Conservation (phyloP, 768 basidiomycete genomes). For the Mycena leptocephala region DNA sequence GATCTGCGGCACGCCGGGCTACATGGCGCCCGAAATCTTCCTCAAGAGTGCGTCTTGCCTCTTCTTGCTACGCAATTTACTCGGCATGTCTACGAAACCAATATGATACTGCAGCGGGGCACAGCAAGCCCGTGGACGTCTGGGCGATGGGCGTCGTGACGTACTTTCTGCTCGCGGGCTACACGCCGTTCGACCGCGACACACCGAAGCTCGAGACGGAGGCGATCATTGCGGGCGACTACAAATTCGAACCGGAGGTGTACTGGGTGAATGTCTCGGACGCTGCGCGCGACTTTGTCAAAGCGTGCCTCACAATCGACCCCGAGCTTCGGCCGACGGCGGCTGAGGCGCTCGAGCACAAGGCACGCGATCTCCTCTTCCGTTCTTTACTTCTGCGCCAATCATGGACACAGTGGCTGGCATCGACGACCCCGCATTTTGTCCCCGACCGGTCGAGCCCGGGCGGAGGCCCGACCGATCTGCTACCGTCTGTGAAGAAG, state of each 20-base stretch:
- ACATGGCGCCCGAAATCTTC: too few species aligned
- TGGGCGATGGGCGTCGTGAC: constrained; percentile 99
- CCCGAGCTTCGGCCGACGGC: constrained; percentile 77
- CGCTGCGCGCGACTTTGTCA: constrained; percentile 77
- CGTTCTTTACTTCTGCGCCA: too few species aligned
- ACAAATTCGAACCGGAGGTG: constrained; percentile 82
- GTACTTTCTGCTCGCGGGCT: constrained; percentile 92
- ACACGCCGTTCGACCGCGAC: constrained; percentile 98
- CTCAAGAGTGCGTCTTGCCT: constrained; percentile 36
- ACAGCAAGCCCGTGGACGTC: constrained; percentile 94
- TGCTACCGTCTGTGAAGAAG: constrained; percentile 92
- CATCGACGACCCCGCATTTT: constrained; percentile 78
- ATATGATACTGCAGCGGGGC: constrained; percentile 81
- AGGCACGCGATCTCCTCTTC: constrained; percentile 40
- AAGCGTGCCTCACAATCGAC: constrained; percentile 79
- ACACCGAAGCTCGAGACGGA: constrained; percentile 92
- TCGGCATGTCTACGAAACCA: too few species aligned
- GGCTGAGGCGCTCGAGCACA: constrained; percentile 69
- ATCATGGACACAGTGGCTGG: constrained; percentile 79
- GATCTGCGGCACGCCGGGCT: constrained; percentile 65
- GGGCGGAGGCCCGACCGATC: constrained; percentile 77
- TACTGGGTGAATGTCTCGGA: constrained; percentile 77
- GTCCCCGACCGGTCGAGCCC: constrained; percentile 62
- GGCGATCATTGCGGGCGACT: constrained; percentile 94
- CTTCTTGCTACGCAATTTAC: too few species aligned